Percentiles rank a stretch among this genome's conserved stretches.
Conservation (phyloP, 116 monocot genomes). For the Posidonia oceanica region DNA sequence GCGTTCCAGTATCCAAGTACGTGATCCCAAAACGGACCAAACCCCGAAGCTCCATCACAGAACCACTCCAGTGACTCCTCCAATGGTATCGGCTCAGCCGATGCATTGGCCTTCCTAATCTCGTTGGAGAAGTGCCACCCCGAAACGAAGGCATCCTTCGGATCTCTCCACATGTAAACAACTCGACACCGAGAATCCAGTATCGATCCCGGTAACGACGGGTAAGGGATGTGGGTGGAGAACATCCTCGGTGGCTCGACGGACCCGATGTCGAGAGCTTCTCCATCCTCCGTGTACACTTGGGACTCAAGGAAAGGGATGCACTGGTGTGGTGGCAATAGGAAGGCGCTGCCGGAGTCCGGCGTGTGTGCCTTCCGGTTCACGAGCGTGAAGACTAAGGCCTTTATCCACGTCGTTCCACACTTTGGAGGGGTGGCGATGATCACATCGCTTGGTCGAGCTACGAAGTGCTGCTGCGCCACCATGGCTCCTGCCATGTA, state of each 20-base stretch:
- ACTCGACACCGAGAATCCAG: neutral
- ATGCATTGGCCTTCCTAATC: neutral
- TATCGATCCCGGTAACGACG: neutral
- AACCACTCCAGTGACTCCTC: neutral
- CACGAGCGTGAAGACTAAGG: neutral
- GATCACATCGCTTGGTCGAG: too few species aligned
- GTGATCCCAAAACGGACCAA: slow-evolving; percentile 7
- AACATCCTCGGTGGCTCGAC: neutral
- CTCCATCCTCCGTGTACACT: neutral
- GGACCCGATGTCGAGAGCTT: too few species aligned
- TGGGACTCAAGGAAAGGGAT: neutral
- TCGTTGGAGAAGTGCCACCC: neutral
- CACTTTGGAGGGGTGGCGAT: neutral
- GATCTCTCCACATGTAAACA: slow-evolving; percentile 7
- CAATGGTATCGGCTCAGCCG: neutral
- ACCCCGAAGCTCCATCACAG: neutral
- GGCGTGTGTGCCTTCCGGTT: too few species aligned
- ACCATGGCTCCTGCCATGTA: too few species aligned
- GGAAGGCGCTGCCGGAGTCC: too few species aligned
- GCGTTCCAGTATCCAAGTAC: slow-evolving; percentile 2
- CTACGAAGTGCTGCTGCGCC: too few species aligned
- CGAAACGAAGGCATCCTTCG: neutral
- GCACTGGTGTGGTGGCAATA: too few species aligned
- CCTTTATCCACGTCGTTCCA: slow-evolving; percentile 1
- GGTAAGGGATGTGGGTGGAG: slow-evolving; percentile 2